Conservation (phyloP, 2,329 filamentous ascomycete species). For the Ophiosphaerella narmari region DNA sequence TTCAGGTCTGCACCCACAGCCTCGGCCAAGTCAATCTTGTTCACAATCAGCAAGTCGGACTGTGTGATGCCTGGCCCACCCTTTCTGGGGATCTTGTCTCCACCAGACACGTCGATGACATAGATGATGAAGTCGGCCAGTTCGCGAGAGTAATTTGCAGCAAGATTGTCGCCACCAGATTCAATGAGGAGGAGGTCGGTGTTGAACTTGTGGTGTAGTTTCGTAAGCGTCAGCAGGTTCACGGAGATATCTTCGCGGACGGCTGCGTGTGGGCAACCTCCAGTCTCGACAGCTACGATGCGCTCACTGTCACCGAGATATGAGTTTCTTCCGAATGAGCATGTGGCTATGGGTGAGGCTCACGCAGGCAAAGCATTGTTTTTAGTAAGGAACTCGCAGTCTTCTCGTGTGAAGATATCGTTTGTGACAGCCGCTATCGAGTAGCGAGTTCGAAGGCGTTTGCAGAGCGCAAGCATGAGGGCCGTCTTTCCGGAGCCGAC, state of each 20-base stretch:
- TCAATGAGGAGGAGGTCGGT: slow-evolving; percentile 92
- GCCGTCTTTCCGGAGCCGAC: slow-evolving; percentile 98
- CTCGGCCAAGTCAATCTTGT: slow-evolving; percentile 95
- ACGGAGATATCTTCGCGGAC: slow-evolving; percentile 95
- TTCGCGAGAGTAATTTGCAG: slow-evolving; percentile 94
- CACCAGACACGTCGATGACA: slow-evolving; percentile 94
- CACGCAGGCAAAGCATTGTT: slow-evolving; percentile 78
- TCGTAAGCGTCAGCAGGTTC: slow-evolving; percentile 90
- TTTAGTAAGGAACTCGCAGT: slow-evolving; percentile 94
- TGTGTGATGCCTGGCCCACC: slow-evolving; percentile 97
- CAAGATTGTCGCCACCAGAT: slow-evolving; percentile 92
- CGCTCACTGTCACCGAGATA: slow-evolving; percentile 53
- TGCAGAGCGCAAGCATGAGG: slow-evolving; percentile 91
- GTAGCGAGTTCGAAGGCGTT: slow-evolving; percentile 77
- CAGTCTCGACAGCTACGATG: slow-evolving; percentile 96
- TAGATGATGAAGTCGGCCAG: slow-evolving; percentile 98
- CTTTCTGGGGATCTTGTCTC: slow-evolving; percentile 95
- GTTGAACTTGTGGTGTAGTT: slow-evolving; percentile 78
- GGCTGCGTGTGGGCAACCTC: slow-evolving; percentile 94
- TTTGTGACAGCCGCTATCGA: slow-evolving; percentile 96
- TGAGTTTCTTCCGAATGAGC: background rate
- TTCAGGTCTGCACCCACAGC: slow-evolving; percentile 85
- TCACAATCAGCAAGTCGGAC: slow-evolving; percentile 89
- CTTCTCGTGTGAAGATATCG: slow-evolving; percentile 97
- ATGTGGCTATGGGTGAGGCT: slow-evolving; percentile 3